phyloP scores from a whole-genome alignment of 2,329 filamentous ascomycete species.

The Penicillium vulpinum region DNA sequence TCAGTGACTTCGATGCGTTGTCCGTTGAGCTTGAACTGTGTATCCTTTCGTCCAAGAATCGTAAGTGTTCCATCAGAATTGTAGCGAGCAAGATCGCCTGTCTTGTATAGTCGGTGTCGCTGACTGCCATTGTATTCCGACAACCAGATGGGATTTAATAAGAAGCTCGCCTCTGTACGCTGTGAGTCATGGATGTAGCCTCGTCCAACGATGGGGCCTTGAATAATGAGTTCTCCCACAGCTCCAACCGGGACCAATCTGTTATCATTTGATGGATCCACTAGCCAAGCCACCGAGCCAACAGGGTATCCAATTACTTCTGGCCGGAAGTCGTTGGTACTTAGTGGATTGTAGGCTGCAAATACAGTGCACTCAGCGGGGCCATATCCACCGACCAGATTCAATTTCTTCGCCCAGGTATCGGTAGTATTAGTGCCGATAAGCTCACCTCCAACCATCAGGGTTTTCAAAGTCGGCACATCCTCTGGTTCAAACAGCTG shows the following conservation, averaged over 20 bases:
- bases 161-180: background rate
- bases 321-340: background rate
- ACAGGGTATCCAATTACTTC: background rate
- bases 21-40: background rate
- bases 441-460: slow-evolving; percentile 40
- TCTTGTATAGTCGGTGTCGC: background rate
- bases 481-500: slow-evolving; percentile 22
- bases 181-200: background rate
- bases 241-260: background rate
- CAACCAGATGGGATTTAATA: background rate
- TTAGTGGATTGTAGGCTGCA: background rate
- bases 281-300: background rate
- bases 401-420: background rate
- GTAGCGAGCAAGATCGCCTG: background rate
- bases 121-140: background rate
- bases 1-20: background rate
- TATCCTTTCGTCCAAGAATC: background rate
- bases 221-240: background rate
- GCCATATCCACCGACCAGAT: background rate
- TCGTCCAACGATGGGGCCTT: background rate
- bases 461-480: slow-evolving; percentile 35
- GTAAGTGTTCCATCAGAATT: background rate
- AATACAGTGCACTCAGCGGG: background rate
- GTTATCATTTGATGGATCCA: background rate
- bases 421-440: slow-evolving; percentile 4